Evolutionary conservation across 345 rosid genomes (phyloP).

Genomic region (Sisymbrium altissimum): DNA sequence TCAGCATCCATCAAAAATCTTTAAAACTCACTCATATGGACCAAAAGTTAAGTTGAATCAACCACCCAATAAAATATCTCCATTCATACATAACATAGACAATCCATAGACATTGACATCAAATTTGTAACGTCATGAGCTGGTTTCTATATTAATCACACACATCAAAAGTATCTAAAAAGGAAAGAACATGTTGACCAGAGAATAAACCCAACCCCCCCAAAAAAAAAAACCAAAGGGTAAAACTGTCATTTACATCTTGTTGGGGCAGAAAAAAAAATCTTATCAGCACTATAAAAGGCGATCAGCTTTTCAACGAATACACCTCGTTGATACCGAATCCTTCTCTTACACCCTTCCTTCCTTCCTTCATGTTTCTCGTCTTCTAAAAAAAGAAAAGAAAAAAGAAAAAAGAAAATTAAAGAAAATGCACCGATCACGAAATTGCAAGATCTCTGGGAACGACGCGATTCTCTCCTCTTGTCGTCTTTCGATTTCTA

Average conservation of each 20-base stretch:
- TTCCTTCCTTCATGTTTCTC: conserved; percentile 18
- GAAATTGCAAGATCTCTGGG: conserved; percentile 23
- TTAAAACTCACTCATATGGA: not conserved
- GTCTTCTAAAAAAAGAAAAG: conserved; percentile 1
- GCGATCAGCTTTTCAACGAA: not conserved
- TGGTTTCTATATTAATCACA: conserved; percentile 4
- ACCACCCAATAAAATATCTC: not conserved
- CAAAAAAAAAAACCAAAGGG: not conserved
- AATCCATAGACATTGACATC: not conserved
- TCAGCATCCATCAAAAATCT: not conserved
- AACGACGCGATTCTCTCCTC: conserved; percentile 19
- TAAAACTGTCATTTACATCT: not conserved
- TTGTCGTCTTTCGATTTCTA: conserved; percentile 26
- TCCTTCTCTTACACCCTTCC: not conserved
- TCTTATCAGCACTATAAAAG: conserved; percentile 12
- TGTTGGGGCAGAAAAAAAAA: not conserved
- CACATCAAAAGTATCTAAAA: not conserved
- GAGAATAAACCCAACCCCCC: not conserved
- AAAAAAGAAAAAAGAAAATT: not conserved
- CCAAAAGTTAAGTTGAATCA: not conserved
- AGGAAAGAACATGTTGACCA: conserved; percentile 7
- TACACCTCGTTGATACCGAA: conserved; percentile 2
- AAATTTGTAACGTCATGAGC: not conserved
- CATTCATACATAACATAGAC: not conserved
- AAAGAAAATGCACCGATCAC: conserved; percentile 29